Conservation (phyloP, 768 basidiomycete species). For the Naganishia vaughanmartiniae region DNA sequence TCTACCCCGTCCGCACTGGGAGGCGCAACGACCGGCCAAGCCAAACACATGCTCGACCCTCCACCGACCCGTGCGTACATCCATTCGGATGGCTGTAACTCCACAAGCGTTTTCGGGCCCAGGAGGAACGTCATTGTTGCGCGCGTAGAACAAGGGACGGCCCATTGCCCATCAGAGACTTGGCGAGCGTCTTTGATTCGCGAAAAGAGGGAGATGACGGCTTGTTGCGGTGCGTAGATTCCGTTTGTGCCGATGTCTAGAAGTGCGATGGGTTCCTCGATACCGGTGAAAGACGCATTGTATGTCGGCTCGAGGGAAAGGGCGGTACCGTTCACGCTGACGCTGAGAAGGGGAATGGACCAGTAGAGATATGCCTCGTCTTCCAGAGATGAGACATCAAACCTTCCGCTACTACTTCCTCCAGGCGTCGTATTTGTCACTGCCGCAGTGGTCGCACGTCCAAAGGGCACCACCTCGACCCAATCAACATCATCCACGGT, state of each 20-base stretch:
- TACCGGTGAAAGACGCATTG: constrained; percentile 28
- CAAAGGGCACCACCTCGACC: constrained; percentile 45
- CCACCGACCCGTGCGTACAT: constrained; percentile 41
- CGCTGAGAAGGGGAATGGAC: constrained; percentile 38
- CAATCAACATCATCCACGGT: constrained; percentile 45
- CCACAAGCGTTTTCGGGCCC: constrained; percentile 37
- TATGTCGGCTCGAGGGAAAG: constrained; percentile 41
- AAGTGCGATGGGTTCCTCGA: constrained; percentile 38
- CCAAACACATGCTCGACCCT: constrained; percentile 40
- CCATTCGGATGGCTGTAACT: constrained; percentile 49
- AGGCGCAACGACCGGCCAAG: constrained; percentile 45
- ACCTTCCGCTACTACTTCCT: background rate
- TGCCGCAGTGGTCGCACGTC: too few relatives aligned
- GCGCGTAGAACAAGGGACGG: constrained; percentile 44
- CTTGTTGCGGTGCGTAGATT: constrained; percentile 46
- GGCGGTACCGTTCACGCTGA: constrained; percentile 46
- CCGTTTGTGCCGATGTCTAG: constrained; percentile 48
- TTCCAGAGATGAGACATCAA: constrained; percentile 12
- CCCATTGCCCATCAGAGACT: constrained; percentile 44
- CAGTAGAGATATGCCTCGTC: constrained; percentile 40
- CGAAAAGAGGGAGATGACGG: constrained; percentile 43
- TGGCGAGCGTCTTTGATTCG: constrained; percentile 43
- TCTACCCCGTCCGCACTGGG: constrained; percentile 45
- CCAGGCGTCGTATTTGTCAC: too few relatives aligned
- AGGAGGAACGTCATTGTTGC: constrained; percentile 48